Percentiles rank a stretch among this genome's conserved stretches.
phyloP scores from a whole-genome alignment of 108 stramenopile genomes.

The Chaetoceros tenuissimus region DNA sequence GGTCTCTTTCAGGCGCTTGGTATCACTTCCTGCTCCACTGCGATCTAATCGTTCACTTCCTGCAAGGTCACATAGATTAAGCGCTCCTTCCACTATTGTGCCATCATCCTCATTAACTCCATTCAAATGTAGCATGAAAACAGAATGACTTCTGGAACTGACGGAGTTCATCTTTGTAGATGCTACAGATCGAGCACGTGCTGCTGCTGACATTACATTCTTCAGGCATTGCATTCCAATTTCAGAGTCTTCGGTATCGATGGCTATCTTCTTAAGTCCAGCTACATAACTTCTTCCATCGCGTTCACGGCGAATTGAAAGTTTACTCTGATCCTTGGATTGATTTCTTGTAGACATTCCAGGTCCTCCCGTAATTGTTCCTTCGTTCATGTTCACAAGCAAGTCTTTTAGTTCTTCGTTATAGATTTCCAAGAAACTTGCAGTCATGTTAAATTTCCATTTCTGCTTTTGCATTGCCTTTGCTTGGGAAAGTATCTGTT shows the following conservation, averaged over 20 bases:
- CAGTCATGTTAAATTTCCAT: conserved; percentile 90
- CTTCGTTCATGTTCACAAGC: conserved; percentile 45
- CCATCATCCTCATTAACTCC: conserved; percentile 85
- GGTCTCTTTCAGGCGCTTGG: conserved; percentile 86
- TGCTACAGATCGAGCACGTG: conserved; percentile 87
- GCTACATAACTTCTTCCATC: conserved; percentile 84
- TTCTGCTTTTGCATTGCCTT: conserved; percentile 70
- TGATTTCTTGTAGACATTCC: conserved; percentile 20
- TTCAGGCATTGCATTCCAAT: conserved; percentile 74
- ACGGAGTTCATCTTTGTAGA: conserved; percentile 97
- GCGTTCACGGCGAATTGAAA: conserved; percentile 67
- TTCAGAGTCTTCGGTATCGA: conserved; percentile 61
- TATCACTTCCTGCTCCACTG: conserved; percentile 79
- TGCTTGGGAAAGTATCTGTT: conserved; percentile 87
- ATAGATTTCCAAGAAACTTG: conserved; percentile 98
- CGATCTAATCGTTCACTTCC: conserved; percentile 96
- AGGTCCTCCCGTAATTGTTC: conserved; percentile 8
- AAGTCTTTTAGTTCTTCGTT: conserved; percentile 96
- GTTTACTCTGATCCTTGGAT: conserved; percentile 32
- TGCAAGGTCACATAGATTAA: conserved; percentile 97
- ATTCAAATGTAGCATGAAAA: conserved; percentile 95
- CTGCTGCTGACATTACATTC: conserved; percentile 78
- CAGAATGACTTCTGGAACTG: conserved; percentile 95
- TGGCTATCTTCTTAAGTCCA: conserved; percentile 72
- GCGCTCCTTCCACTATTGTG: conserved; percentile 82